Evolutionary conservation across 371 early-diverging fungal genomes (phyloP).

Genomic region (Saksenaea oblongispora): DNA sequence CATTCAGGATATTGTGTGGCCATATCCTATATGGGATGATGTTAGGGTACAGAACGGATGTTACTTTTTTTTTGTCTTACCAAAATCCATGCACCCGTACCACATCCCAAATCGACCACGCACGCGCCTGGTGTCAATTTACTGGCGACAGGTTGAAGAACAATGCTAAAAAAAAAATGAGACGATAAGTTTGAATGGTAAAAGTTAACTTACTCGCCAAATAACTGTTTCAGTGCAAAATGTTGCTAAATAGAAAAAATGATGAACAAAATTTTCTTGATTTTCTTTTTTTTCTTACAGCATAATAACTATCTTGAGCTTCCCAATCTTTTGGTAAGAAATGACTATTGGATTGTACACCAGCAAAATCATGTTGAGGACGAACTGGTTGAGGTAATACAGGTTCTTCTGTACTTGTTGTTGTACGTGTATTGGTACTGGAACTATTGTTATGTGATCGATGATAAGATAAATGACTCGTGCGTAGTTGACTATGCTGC

Average conservation of each 20-base stretch:
- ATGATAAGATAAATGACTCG: slow-evolving; percentile 1
- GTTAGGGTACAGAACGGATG: too few relatives aligned
- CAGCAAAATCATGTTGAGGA: slow-evolving; percentile 6
- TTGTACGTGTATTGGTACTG: not conserved
- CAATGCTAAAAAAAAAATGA: not conserved
- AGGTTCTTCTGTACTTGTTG: not conserved
- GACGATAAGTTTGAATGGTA: not conserved
- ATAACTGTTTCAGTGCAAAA: slow-evolving; percentile 22
- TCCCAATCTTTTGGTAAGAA: slow-evolving; percentile 27
- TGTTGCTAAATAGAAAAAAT: slow-evolving; percentile 18
- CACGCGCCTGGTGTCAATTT: slow-evolving; percentile 16
- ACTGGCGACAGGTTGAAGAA: slow-evolving; percentile 9
- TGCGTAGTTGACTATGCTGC: not conserved
- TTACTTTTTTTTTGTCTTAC: slow-evolving; percentile 8
- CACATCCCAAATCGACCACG: slow-evolving; percentile 26
- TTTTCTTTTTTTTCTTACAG: slow-evolving; percentile 11
- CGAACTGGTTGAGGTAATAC: not conserved
- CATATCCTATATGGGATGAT: slow-evolving; percentile 31
- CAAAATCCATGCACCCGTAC: slow-evolving; percentile 23
- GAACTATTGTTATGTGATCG: not conserved
- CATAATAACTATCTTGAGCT: slow-evolving; percentile 12
- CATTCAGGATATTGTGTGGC: slow-evolving; percentile 40
- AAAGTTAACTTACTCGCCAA: slow-evolving; percentile 16
- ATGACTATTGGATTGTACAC: slow-evolving; percentile 23
- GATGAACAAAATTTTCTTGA: not conserved